These are phyloP conservation scores for Thymus mandschuricus DNA, from an alignment of 257 asterid species.

Conservation along the genomic window DNA sequence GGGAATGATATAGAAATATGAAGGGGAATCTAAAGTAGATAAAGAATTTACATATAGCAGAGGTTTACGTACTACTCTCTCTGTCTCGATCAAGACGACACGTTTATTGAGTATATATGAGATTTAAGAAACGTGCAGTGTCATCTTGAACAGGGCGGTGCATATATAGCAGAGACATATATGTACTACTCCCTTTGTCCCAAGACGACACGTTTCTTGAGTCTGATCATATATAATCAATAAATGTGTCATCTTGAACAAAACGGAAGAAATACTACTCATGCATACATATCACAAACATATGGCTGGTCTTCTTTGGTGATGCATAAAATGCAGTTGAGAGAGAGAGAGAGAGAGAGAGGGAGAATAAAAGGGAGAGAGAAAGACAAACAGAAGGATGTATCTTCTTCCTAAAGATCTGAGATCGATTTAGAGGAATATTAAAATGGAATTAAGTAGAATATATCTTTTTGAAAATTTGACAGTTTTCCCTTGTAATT, in stretches of 20 bases:
- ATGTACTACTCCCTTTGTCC: too few relatives aligned
- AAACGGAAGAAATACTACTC: constrained; percentile 37
- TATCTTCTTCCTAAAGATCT: constrained; percentile 71
- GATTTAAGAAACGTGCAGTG: too few relatives aligned
- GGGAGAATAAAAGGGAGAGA: constrained; percentile 54
- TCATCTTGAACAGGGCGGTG: too few relatives aligned
- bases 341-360: constrained; percentile 45
- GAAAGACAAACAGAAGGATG: constrained; percentile 81
- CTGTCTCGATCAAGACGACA: too few relatives aligned
- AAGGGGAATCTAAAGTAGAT: constrained; percentile 8
- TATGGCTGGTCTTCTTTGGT: constrained; percentile 51
- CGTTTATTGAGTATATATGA: too few relatives aligned
- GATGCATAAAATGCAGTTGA: constrained; percentile 58
- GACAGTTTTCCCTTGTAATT: constrained; percentile 77
- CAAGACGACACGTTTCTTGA: too few relatives aligned
- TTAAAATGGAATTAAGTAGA: constrained; percentile 1
- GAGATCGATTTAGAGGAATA: constrained; percentile 47
- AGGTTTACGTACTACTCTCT: too few relatives aligned
- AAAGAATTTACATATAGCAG: too few relatives aligned
- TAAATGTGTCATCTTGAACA: neutral
- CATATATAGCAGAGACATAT: too few relatives aligned
- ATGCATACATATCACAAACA: too few relatives aligned
- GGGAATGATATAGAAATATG: constrained; percentile 9
- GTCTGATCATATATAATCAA: too few relatives aligned
- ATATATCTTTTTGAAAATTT: constrained; percentile 50